phyloP scores from a whole-genome alignment of 164 flowering plant genomes.

The Stephania japonica region DNA sequence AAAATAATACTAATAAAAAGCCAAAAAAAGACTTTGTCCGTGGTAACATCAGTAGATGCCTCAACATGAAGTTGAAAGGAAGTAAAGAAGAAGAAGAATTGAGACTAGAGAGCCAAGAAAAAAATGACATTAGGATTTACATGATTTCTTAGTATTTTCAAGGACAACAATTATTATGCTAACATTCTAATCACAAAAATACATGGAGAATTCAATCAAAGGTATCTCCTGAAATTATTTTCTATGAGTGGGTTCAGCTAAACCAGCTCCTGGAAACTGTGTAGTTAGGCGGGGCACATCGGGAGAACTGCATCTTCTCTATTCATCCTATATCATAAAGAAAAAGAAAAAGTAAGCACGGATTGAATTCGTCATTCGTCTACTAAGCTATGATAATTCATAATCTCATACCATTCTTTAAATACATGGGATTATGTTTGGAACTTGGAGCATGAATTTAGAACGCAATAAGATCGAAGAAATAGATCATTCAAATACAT shows the following conservation, averaged over 20 bases:
- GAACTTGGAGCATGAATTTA: too few species aligned
- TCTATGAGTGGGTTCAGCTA: background rate
- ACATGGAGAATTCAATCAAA: background rate
- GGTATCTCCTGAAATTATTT: background rate
- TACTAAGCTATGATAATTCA: background rate
- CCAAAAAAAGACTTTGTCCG: too few species aligned
- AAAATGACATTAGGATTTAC: background rate
- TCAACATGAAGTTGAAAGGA: too few species aligned
- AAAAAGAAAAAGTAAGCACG: background rate
- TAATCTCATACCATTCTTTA: background rate
- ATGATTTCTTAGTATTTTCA: background rate
- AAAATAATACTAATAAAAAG: too few species aligned
- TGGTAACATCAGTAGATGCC: too few species aligned
- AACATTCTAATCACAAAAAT: background rate
- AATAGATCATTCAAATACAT: background rate
- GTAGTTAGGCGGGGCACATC: background rate
- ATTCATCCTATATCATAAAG: slow-evolving; percentile 4
- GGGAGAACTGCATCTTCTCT: background rate
- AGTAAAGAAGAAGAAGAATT: too few species aligned
- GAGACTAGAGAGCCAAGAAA: background rate
- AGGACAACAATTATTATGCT: background rate
- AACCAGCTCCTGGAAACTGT: background rate
- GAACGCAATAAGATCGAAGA: background rate
- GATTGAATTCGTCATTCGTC: background rate
- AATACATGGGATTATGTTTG: background rate